Conservation (phyloP, 1,284 basidiomycete genomes). For the Pisolithus thermaeus region DNA sequence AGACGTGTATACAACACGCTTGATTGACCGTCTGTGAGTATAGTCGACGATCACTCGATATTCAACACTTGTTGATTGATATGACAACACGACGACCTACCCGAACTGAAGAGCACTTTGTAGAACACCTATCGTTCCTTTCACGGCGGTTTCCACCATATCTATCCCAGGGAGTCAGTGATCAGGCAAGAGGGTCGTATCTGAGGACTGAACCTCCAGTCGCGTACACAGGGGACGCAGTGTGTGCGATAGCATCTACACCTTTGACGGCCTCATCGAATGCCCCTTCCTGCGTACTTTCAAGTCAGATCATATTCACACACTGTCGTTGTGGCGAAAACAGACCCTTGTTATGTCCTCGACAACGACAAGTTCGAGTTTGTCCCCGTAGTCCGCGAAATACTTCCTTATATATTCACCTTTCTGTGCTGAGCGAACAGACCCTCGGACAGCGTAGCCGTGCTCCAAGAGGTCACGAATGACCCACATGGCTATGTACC, state of each 20-base stretch:
- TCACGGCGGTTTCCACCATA: slow-evolving; percentile 56
- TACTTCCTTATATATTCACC: slow-evolving; percentile 36
- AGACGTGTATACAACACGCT: slow-evolving; percentile 63
- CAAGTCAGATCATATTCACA: neutral
- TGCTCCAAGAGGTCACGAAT: slow-evolving; percentile 28
- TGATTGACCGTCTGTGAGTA: slow-evolving; percentile 28
- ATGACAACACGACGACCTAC: slow-evolving; percentile 21
- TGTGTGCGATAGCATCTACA: slow-evolving; percentile 53
- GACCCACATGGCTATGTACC: slow-evolving; percentile 35
- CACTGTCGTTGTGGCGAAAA: neutral
- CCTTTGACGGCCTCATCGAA: slow-evolving; percentile 64
- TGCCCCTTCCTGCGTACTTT: slow-evolving; percentile 43
- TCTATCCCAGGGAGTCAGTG: neutral
- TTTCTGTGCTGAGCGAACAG: slow-evolving; percentile 38
- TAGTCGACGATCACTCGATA: too few species aligned
- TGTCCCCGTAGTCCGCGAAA: slow-evolving; percentile 36
- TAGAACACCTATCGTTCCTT: slow-evolving; percentile 56
- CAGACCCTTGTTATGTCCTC: slow-evolving; percentile 43
- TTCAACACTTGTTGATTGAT: neutral
- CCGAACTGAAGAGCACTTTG: slow-evolving; percentile 47
- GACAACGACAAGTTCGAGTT: slow-evolving; percentile 41
- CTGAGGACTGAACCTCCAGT: slow-evolving; percentile 30
- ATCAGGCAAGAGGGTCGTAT: too few species aligned
- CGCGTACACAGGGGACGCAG: slow-evolving; percentile 42
- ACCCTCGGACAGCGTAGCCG: slow-evolving; percentile 41